Evolutionary conservation across 1,284 basidiomycete species (phyloP), one percentile per base, ranked within the genome.

Genomic region (Wolfiporia cocos): DNA sequence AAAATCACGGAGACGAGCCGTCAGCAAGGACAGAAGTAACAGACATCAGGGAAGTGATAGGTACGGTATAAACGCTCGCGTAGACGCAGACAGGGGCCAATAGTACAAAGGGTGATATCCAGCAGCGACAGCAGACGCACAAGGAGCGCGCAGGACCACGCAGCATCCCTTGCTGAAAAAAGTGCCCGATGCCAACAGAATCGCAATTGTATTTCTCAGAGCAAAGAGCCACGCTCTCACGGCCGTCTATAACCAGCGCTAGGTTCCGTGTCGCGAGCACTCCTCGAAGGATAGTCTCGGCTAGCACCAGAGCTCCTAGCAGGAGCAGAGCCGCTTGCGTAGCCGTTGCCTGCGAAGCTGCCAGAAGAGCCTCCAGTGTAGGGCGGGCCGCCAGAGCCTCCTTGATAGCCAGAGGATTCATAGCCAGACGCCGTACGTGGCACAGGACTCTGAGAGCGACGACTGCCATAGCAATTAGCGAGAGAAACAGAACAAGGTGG

Each of bases 401-500:
- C 53, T 59, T 54, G 57, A 62, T 64, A 71, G 59, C 44, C 60
- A 17, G 49, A 37, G 61, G 49, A 59, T 52, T 62, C 62, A 53
- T 66, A 68, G 42, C 53, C 60, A 51, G 62, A 54, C 38, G 57
- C 53, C 44, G 64, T 52, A 39, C 74, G 67, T 47, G 68, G 57
- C 24, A 66, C 62, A 36, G 82, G 82, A 54, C 84, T 87, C 56
- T 78, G 73, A 21, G 85, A 88, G 42, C 85, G 81, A 56, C 85
- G 82, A 44, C 84, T 86, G 31, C 34, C 32, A 44, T 28, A 41
- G 41, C 14, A 56, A 22, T 34, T 41, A 41, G 32, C 36, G 14
- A 11, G 40, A 31, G 18, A 21, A 47, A 17, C 19, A 33, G 10
- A 14, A 31, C 22, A 33, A 4, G n/a, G n/a, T n/a, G n/a, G n/a